These are phyloP conservation scores for Yamadazyma membranifaciens DNA, from an alignment of 1,139 yeast genomes.

Conservation along the genomic window DNA sequence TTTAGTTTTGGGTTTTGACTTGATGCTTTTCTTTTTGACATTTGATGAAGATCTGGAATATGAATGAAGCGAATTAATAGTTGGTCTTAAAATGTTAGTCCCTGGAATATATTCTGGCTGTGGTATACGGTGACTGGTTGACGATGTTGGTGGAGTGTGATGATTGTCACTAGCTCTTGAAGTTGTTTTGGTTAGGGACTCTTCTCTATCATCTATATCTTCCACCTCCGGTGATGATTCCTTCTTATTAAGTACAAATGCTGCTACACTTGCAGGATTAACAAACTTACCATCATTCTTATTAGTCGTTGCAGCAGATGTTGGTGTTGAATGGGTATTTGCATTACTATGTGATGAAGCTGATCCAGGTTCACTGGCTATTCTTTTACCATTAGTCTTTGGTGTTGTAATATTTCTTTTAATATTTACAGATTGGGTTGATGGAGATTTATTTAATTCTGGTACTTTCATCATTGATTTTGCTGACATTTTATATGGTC, in stretches of 20 bases:
- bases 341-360: conserved; percentile 1
- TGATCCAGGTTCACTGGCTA: conserved; percentile 17
- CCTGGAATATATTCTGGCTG: conserved; percentile 51
- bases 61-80: conserved; percentile 40
- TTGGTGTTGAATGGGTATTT: neutral
- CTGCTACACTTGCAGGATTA: conserved; percentile 46
- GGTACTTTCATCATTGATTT: conserved; percentile 58
- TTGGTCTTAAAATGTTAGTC: conserved; percentile 56
- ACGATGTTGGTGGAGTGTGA: conserved; percentile 1
- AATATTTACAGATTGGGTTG: conserved; percentile 16
- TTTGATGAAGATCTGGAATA: conserved; percentile 23
- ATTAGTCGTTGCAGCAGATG: neutral
- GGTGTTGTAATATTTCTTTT: conserved; percentile 7
- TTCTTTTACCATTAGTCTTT: conserved; percentile 13
- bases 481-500: conserved; percentile 61
- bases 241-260: conserved; percentile 37
- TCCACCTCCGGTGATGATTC: conserved; percentile 17
- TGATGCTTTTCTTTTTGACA: conserved; percentile 14
- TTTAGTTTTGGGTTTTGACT: conserved; percentile 23
- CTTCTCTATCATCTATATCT: conserved; percentile 14
- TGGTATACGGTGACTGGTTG: neutral
- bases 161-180: conserved; percentile 7
- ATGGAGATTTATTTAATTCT: conserved; percentile 29
- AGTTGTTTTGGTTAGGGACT: conserved; percentile 8
- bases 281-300: conserved; percentile 17